Conservation (phyloP, 176 grass and related monocot genomes). For the Avena eriantha region DNA sequence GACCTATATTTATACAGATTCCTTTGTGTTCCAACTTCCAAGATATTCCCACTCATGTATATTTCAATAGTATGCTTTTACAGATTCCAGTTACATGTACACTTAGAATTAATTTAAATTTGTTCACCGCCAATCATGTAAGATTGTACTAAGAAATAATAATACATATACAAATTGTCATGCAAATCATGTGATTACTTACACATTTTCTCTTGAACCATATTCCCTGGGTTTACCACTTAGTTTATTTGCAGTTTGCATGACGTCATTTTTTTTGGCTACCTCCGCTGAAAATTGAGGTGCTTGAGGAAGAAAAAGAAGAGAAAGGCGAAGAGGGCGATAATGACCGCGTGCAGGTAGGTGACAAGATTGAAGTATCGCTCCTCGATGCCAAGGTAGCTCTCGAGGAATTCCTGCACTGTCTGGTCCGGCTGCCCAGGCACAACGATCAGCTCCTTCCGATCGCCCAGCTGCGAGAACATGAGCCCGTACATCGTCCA, state of each 20-base stretch:
- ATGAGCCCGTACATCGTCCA: slow-evolving; percentile 67
- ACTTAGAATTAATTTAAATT: not conserved
- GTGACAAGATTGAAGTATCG: slow-evolving; percentile 40
- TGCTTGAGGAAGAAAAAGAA: slow-evolving; percentile 60
- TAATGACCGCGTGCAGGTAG: slow-evolving; percentile 43
- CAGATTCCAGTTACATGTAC: not conserved
- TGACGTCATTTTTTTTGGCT: not conserved
- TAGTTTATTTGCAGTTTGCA: not conserved
- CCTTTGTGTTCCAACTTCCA: no score
- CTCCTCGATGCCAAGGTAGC: slow-evolving; percentile 48
- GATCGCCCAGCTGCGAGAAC: slow-evolving; percentile 55
- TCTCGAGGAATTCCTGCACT: slow-evolving; percentile 49
- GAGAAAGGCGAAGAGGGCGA: slow-evolving; percentile 47
- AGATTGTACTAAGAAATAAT: not conserved
- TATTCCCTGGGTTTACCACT: not conserved
- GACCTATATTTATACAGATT: no score
- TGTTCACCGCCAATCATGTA: not conserved
- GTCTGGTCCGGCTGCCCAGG: slow-evolving; percentile 36
- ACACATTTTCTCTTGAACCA: not conserved
- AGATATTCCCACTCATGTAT: not conserved
- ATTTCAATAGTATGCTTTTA: not conserved
- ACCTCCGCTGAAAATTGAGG: slow-evolving; percentile 59
- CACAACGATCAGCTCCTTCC: slow-evolving; percentile 35
- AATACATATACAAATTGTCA: not conserved
- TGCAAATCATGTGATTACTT: not conserved